Percentiles rank a stretch among this genome's conserved stretches.
phyloP scores from a whole-genome alignment of 2,329 filamentous ascomycete genomes.

The Epichloe uncinata region DNA sequence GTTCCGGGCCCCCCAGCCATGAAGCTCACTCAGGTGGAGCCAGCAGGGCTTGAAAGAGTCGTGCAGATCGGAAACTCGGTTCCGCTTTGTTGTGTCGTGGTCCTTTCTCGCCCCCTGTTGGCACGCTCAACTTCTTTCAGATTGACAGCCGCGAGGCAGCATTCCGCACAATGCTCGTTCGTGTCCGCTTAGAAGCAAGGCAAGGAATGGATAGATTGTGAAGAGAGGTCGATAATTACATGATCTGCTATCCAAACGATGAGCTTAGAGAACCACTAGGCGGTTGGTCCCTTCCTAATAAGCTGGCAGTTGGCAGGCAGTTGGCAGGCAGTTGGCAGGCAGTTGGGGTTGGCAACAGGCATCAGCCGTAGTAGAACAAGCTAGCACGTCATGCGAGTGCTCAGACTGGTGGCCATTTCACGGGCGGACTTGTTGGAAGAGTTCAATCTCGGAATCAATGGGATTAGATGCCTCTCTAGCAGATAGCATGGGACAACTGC shows the following conservation, averaged over 20 bases:
- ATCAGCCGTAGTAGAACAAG: background rate
- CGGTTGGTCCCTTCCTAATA: background rate
- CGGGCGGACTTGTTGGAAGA: background rate
- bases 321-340: background rate
- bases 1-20: too few species aligned
- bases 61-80: slow-evolving; percentile 9
- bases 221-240: too few species aligned
- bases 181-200: too few species aligned
- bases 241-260: too few species aligned
- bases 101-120: background rate
- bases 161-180: too few species aligned
- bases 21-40: background rate
- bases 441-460: too few species aligned
- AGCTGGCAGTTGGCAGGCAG: background rate
- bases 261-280: too few species aligned
- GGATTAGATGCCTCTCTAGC: background rate
- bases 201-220: too few species aligned
- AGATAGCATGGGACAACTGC: background rate
- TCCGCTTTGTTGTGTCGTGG: slow-evolving; percentile 4
- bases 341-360: background rate
- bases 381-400: background rate
- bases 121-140: too few species aligned
- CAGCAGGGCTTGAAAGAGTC: slow-evolving; percentile 4
- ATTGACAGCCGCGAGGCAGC: too few species aligned
- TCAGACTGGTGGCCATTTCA: background rate